Conservation (phyloP, 345 rosid species). For the Salix caprea region DNA sequence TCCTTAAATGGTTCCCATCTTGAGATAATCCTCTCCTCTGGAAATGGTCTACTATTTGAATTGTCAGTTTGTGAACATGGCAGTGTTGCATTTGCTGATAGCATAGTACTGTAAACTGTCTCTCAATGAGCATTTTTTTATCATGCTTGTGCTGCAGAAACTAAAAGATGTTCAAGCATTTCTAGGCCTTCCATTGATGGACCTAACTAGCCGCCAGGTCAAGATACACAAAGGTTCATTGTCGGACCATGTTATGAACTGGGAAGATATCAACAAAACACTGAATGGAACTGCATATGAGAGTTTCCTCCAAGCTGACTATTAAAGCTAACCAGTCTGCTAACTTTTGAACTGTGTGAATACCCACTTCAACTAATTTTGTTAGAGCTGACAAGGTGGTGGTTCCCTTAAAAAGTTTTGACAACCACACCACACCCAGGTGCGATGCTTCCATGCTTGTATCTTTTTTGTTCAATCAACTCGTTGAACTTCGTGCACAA, state of each 20-base stretch:
- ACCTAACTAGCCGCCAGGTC: slow-evolving; percentile 73
- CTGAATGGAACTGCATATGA: slow-evolving; percentile 64
- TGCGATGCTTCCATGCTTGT: not conserved
- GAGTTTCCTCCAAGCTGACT: slow-evolving; percentile 57
- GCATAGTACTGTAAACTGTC: not conserved
- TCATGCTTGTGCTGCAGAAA: slow-evolving; percentile 45
- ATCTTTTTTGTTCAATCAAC: not conserved
- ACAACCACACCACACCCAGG: not conserved
- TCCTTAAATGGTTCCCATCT: not conserved
- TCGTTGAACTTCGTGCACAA: not conserved
- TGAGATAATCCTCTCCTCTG: not conserved
- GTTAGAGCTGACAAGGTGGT: not conserved
- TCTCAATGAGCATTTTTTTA: not conserved
- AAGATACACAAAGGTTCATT: slow-evolving; percentile 83
- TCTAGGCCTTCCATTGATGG: slow-evolving; percentile 56
- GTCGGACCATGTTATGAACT: slow-evolving; percentile 63
- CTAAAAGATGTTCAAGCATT: slow-evolving; percentile 70
- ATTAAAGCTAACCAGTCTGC: slow-evolving; percentile 28
- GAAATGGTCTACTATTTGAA: not conserved
- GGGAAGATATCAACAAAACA: slow-evolving; percentile 71
- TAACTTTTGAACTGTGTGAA: slow-evolving; percentile 22
- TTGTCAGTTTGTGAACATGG: not conserved
- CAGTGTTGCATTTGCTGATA: not conserved
- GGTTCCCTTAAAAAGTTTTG: not conserved
- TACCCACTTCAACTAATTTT: slow-evolving; percentile 28